phyloP scores from a whole-genome alignment of 768 basidiomycete genomes.

The Phylloporus arenicola region DNA sequence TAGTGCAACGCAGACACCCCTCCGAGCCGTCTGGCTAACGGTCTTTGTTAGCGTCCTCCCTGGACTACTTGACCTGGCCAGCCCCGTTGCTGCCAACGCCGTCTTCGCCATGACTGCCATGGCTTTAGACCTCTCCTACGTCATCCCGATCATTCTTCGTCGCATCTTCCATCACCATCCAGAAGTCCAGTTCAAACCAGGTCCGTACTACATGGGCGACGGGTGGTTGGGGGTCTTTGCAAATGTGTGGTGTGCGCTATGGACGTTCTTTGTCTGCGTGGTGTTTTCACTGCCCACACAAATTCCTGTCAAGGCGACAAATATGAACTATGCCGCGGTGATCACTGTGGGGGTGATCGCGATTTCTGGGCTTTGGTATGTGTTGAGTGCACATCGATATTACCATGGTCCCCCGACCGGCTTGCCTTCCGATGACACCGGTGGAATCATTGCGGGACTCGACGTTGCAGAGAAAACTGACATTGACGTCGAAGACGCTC shows the following conservation, averaged over 20 bases:
- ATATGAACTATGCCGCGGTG: conserved; percentile 51
- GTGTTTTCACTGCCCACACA: conserved; percentile 48
- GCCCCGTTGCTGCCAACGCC: conserved; percentile 48
- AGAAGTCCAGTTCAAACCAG: conserved; percentile 54
- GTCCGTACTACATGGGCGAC: conserved; percentile 57
- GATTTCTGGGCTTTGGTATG: conserved; percentile 44
- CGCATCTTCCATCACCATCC: conserved; percentile 49
- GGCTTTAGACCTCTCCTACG: conserved; percentile 48
- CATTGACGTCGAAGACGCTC: background rate
- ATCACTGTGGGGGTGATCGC: conserved; percentile 23
- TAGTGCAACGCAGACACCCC: conserved; percentile 45
- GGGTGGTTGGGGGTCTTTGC: conserved; percentile 41
- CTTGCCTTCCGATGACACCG: conserved; percentile 37
- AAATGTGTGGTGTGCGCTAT: conserved; percentile 43
- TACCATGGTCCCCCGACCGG: conserved; percentile 53
- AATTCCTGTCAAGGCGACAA: conserved; percentile 41
- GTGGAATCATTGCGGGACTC: background rate
- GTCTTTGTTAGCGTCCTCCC: conserved; percentile 42
- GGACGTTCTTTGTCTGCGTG: conserved; percentile 43
- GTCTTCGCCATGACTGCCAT: conserved; percentile 55
- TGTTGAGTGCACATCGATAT: conserved; percentile 46
- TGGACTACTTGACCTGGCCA: conserved; percentile 47
- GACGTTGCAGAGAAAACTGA: conserved; percentile 1
- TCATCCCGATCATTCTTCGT: conserved; percentile 52
- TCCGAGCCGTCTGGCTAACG: conserved; percentile 51